Percentiles rank a stretch among this genome's conserved stretches.
Evolutionary conservation across 2,329 filamentous ascomycete genomes (phyloP).

Genomic region (Xylariaceae sp.): DNA sequence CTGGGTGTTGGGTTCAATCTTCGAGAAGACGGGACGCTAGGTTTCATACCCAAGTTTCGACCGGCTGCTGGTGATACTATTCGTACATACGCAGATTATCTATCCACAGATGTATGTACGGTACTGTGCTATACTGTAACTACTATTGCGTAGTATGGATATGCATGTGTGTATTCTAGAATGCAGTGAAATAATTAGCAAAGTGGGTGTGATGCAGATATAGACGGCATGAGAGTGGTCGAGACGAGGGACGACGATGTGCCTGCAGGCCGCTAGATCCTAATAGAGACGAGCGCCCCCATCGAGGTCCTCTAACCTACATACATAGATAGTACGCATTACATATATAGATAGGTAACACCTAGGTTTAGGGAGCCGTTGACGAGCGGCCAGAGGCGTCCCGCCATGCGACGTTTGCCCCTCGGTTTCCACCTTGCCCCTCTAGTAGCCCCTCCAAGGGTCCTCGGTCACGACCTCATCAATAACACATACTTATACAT

Average conservation of each 20-base stretch:
- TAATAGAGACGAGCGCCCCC: slow-evolving; percentile 17
- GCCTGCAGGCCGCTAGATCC: slow-evolving; percentile 27
- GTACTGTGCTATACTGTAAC: slow-evolving; percentile 27
- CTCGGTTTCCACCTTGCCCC: background rate
- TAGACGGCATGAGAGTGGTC: slow-evolving; percentile 22
- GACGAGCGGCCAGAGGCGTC: background rate
- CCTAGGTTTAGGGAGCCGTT: no score
- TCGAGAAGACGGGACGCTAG: slow-evolving; percentile 5
- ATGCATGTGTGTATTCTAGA: slow-evolving; percentile 30
- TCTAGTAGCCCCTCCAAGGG: slow-evolving; percentile 27
- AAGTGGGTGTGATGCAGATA: slow-evolving; percentile 27
- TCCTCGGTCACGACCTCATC: slow-evolving; percentile 1
- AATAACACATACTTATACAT: background rate
- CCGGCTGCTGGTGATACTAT: slow-evolving; percentile 20
- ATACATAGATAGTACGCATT: background rate
- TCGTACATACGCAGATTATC: slow-evolving; percentile 9
- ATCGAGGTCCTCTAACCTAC: background rate
- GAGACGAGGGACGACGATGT: slow-evolving; percentile 23
- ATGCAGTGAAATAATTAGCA: slow-evolving; percentile 27
- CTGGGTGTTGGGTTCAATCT: background rate
- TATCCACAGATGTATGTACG: slow-evolving; percentile 24
- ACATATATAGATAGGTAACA: no score
- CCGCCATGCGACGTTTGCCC: background rate
- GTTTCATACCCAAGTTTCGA: slow-evolving; percentile 22
- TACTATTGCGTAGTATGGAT: no score